Evolutionary conservation across 257 asterid genomes (phyloP).

Genomic region (Euphrasia confusa): DNA sequence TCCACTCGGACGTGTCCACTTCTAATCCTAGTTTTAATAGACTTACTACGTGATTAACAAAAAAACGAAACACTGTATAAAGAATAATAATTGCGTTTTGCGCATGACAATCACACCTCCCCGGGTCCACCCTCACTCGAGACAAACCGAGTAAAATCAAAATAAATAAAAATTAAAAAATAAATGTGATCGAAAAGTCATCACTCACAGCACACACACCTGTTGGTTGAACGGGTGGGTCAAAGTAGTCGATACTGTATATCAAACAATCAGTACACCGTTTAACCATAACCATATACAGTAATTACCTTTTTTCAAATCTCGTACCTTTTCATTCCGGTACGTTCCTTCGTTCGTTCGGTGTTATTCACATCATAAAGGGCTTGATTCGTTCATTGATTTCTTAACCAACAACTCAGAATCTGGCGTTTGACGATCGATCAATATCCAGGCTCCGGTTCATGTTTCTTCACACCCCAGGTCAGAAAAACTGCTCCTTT

Average conservation of each 20-base stretch:
- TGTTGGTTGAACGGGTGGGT: conserved; percentile 24
- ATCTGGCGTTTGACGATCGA: conserved; percentile 10
- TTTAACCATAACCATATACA: conserved; percentile 30
- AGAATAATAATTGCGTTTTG: too few relatives aligned
- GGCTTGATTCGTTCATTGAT: neutral
- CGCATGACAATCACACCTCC: too few relatives aligned
- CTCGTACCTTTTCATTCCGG: conserved; percentile 10
- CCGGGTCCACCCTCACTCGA: neutral
- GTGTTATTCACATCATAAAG: neutral
- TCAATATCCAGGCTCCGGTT: conserved; percentile 18
- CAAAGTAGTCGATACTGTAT: conserved; percentile 15
- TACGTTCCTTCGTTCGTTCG: conserved; percentile 2
- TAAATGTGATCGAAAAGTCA: conserved; percentile 14
- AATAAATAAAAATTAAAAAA: too few relatives aligned
- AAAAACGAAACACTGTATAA: too few relatives aligned
- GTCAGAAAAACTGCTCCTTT: conserved; percentile 26
- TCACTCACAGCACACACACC: neutral
- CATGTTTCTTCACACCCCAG: conserved; percentile 31
- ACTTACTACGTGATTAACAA: too few relatives aligned
- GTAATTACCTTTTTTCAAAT: conserved; percentile 13
- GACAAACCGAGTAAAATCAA: neutral
- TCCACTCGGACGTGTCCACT: too few relatives aligned
- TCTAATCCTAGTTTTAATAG: too few relatives aligned
- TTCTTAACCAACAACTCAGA: neutral
- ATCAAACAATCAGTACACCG: neutral